Evolutionary conservation across 2,329 filamentous ascomycete genomes (phyloP).

Genomic region (Curvularia sp.): DNA sequence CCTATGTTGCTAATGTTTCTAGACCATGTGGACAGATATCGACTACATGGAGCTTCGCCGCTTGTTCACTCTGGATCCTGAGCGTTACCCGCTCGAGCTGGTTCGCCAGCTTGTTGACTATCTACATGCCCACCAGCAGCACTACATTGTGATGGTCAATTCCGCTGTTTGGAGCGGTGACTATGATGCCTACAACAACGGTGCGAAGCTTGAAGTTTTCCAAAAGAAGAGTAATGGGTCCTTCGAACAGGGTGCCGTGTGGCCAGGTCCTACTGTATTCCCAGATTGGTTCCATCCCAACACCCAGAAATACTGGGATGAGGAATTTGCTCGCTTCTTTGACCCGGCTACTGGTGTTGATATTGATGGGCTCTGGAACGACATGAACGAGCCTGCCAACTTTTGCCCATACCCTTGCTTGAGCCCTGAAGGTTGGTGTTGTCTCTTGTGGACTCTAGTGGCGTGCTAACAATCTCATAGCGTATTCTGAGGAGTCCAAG

Average conservation of each 20-base stretch:
- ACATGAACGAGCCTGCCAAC: conserved; percentile 50
- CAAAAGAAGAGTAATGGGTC: conserved; percentile 62
- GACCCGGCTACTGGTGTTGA: conserved; percentile 68
- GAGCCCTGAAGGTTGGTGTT: conserved; percentile 42
- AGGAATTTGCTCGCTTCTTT: conserved; percentile 73
- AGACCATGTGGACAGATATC: conserved; percentile 77
- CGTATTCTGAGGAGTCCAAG: conserved; percentile 51
- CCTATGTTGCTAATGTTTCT: conserved; percentile 28
- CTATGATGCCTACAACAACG: conserved; percentile 67
- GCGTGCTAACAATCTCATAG: conserved; percentile 15
- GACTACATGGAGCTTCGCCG: conserved; percentile 70
- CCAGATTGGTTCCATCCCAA: conserved; percentile 78
- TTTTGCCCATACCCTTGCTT: conserved; percentile 57
- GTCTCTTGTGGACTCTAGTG: no score
- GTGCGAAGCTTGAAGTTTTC: conserved; percentile 63
- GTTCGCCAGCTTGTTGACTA: conserved; percentile 71
- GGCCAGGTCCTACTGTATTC: conserved; percentile 76
- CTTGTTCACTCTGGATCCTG: conserved; percentile 70
- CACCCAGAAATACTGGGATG: conserved; percentile 71
- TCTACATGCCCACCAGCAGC: conserved; percentile 70
- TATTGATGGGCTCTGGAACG: conserved; percentile 73
- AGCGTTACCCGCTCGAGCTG: conserved; percentile 66
- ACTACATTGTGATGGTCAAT: conserved; percentile 82
- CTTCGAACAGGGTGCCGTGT: conserved; percentile 71
- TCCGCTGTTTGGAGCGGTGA: conserved; percentile 62